A percentile compares a stretch with the other conserved stretches of the same genome.
phyloP scores from a whole-genome alignment of 2,329 filamentous ascomycete genomes.

The Aspergillus tubingensis region DNA sequence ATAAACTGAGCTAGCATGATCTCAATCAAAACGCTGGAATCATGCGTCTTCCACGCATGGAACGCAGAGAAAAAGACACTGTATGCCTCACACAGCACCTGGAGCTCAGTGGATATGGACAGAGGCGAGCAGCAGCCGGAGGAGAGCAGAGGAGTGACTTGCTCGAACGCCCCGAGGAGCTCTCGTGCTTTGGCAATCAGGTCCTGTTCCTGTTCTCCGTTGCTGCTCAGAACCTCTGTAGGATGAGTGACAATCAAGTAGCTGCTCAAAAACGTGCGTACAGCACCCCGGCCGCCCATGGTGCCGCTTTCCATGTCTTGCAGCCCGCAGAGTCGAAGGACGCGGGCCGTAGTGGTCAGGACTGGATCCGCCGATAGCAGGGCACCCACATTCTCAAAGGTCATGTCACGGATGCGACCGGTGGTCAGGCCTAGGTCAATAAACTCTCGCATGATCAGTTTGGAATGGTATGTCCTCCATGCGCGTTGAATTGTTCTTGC shows the following conservation, averaged over 20 bases:
- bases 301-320: constrained; percentile 53
- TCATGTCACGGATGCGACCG: constrained; percentile 52
- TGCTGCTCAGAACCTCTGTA: constrained; percentile 59
- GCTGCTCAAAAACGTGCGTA: constrained; percentile 64
- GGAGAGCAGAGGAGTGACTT: constrained; percentile 52
- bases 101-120: constrained; percentile 51
- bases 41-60: constrained; percentile 65
- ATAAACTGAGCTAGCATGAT: constrained; percentile 69
- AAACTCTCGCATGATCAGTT: constrained; percentile 54
- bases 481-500: constrained; percentile 59
- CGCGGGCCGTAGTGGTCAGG: constrained; percentile 54
- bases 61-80: constrained; percentile 64
- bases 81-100: constrained; percentile 57
- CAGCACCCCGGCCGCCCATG: constrained; percentile 53
- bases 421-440: constrained; percentile 54
- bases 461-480: constrained; percentile 56
- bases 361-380: constrained; percentile 58
- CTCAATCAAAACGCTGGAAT: constrained; percentile 63
- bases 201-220: constrained; percentile 64
- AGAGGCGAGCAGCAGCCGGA: constrained; percentile 40
- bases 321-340: constrained; percentile 59
- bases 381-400: constrained; percentile 61
- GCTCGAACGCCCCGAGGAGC: constrained; percentile 59
- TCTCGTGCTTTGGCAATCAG: constrained; percentile 63
- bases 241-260: constrained; percentile 66